A percentile compares a stretch with the other conserved stretches of the same genome.
phyloP scores from a whole-genome alignment of 2,329 filamentous ascomycete species.

The Thielaviopsis ethacetica region DNA sequence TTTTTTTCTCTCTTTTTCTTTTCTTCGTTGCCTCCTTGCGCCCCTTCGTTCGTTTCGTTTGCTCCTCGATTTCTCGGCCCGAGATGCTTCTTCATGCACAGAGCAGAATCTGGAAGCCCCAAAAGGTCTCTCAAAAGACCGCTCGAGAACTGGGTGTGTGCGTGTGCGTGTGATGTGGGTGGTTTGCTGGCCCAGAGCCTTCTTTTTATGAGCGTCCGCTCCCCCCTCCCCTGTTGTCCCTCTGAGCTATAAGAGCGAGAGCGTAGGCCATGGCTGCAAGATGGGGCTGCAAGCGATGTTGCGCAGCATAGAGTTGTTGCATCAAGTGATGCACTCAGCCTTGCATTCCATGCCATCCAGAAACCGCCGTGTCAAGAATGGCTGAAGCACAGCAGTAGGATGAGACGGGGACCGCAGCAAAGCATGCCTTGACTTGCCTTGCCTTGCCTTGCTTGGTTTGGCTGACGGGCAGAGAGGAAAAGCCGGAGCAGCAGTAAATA shows the following conservation, averaged over 20 bases:
- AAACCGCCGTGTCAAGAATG: too few relatives aligned
- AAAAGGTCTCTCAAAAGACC: background rate
- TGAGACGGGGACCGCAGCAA: too few relatives aligned
- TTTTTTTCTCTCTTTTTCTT: background rate
- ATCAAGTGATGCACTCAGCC: background rate
- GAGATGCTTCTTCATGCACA: background rate
- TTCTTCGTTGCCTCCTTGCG: background rate
- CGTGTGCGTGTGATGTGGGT: too few relatives aligned
- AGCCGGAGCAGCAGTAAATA: too few relatives aligned
- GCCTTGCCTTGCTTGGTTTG: too few relatives aligned
- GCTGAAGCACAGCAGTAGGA: too few relatives aligned
- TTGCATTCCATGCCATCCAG: background rate
- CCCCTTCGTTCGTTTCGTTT: background rate
- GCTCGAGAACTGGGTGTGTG: too few relatives aligned
- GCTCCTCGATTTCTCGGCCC: background rate
- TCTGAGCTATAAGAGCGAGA: background rate
- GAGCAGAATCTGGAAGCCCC: background rate
- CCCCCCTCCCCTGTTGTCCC: too few relatives aligned
- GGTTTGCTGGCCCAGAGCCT: too few relatives aligned
- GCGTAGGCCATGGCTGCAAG: slow-evolving; percentile 7
- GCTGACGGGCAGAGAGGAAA: too few relatives aligned
- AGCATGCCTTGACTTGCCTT: too few relatives aligned
- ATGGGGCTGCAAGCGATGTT: slow-evolving; percentile 9
- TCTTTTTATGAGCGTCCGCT: too few relatives aligned
- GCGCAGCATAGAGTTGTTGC: slow-evolving; percentile 9